Conservation (phyloP, 768 basidiomycete genomes). For the Lactifluus volemus region DNA sequence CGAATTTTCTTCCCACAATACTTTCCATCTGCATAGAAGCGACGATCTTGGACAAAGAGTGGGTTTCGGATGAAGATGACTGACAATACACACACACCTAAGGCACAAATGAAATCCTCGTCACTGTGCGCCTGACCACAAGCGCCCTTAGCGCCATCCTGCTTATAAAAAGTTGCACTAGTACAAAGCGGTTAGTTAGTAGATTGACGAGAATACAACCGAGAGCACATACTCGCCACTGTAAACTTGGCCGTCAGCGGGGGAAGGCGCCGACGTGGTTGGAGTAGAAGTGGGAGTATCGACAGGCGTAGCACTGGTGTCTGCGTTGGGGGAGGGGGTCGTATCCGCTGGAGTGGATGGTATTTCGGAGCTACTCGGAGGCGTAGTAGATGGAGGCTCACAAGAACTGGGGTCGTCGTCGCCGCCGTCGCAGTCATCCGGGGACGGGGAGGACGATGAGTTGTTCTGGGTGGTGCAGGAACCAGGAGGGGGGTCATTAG, state of each 20-base stretch:
- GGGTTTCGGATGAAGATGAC: background rate
- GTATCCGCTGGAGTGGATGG: background rate
- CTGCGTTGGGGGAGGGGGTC: background rate
- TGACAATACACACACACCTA: slow-evolving; percentile 34
- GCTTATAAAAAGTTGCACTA: slow-evolving; percentile 36
- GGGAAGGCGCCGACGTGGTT: background rate
- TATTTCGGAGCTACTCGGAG: background rate
- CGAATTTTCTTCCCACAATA: slow-evolving; percentile 59
- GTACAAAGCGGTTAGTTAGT: background rate
- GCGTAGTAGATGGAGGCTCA: background rate
- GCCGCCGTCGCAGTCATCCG: slow-evolving; percentile 4
- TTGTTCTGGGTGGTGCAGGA: slow-evolving; percentile 42
- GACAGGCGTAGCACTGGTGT: background rate
- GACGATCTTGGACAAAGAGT: slow-evolving; percentile 32
- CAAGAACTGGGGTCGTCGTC: no score
- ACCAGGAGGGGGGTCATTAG: slow-evolving; percentile 36
- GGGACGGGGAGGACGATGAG: background rate
- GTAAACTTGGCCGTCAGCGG: background rate
- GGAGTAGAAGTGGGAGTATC: no score
- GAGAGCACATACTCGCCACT: background rate
- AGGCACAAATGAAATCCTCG: slow-evolving; percentile 48
- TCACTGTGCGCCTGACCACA: slow-evolving; percentile 63
- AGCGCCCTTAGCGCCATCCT: slow-evolving; percentile 62
- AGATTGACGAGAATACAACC: background rate
- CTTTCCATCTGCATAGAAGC: slow-evolving; percentile 39